Base-by-base conservation (phyloP, 306 rosid genomes). In the Lathyrus sativus region DNA sequence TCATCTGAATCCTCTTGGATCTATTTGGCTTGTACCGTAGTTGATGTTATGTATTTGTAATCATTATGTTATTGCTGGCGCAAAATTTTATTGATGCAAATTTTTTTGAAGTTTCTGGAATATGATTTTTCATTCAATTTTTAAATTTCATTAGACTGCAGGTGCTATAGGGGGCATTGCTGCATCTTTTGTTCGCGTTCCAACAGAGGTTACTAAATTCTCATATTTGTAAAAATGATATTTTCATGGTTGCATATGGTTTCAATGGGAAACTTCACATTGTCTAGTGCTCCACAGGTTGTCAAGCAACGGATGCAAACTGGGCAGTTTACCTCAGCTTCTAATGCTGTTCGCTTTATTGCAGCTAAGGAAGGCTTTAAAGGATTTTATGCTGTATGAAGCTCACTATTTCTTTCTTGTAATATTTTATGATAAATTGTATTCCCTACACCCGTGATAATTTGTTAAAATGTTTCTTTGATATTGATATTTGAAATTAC, bases 271-370 rank as follows among this genome's bases (percentile, higher is more conserved):
- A 49, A 68, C 18, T 35, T 55, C 46, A 74, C 73, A 39, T 39
- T 64, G 68, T 37, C 79, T 62, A 46, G 15, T 65, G 65, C 43
- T 68, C 62, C 76, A 66, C 76, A 92, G 98, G 98, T 92, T 85
- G 92, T 92, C 60, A 92, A 92, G 85, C 98, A 92, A 83, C 85
- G 98, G 6, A 92, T 92, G 92, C 98, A 92, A 86, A 89, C 98
- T 8, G 91, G 95, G 70, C 98, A 92, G 70, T 92, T 87, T 78
- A 73, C 86, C 71, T 89, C 98, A 8, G 92, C 98, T 78, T 64
- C 92, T 55, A 65, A 74, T 67, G 98, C 96, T 51, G 96, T 92
- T 26, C 87, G 92, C 83, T 78, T 83, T 70, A 92, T 92, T 80
- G 91, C 81, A 55, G 45, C 88, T 43, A 85, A 71, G 78, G 96